phyloP scores from a whole-genome alignment of 2,329 filamentous ascomycete species.

The Hysterium pulicare region DNA sequence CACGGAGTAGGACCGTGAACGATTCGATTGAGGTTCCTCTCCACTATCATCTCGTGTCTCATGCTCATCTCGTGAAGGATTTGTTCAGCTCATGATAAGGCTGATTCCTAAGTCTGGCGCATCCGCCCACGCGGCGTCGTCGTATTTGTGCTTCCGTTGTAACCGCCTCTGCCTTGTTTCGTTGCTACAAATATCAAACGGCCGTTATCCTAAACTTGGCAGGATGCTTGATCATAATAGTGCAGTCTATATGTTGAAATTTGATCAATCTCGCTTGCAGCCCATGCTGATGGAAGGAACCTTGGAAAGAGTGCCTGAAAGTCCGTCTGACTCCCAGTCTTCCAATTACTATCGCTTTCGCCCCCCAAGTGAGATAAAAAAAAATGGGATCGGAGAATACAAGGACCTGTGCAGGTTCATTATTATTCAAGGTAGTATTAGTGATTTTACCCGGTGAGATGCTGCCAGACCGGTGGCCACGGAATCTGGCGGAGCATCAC shows the following conservation, averaged over 20 bases:
- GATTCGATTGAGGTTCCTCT: neutral
- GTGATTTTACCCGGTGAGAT: neutral
- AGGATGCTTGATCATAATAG: conserved; percentile 1
- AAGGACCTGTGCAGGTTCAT: neutral
- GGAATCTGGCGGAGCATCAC: neutral
- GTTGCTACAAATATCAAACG: neutral
- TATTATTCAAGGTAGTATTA: neutral
- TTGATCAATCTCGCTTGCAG: conserved; percentile 1
- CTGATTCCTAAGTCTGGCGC: neutral
- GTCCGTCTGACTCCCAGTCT: neutral
- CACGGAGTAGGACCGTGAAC: neutral
- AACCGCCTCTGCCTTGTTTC: conserved; percentile 1
- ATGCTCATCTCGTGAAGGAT: neutral
- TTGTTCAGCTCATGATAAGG: neutral
- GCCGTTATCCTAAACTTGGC: conserved; percentile 1
- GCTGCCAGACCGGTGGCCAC: neutral
- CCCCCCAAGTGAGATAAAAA: too few relatives aligned
- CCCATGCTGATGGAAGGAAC: neutral
- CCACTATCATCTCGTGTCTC: neutral
- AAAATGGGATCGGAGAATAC: neutral
- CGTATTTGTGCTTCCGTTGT: neutral
- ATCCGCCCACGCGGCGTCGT: neutral
- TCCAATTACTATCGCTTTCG: too few relatives aligned
- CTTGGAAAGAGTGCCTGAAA: neutral
- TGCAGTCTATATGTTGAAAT: neutral